Conservation (phyloP, 1,284 basidiomycete species). For the Microbotryomycetes sp. region DNA sequence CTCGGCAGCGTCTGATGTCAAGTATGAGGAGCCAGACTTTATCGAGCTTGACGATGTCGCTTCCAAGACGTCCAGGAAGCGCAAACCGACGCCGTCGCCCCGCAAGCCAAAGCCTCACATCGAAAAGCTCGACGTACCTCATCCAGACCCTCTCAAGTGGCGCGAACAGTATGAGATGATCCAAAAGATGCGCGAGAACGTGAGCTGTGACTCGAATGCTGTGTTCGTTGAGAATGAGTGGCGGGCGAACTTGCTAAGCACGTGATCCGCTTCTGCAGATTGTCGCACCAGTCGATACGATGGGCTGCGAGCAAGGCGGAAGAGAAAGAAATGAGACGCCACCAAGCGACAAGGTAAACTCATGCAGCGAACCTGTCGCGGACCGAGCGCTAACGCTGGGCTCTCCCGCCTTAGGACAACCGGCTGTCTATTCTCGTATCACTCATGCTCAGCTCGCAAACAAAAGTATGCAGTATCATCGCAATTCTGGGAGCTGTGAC, state of each 20-base stretch:
- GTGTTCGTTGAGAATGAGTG: too few species aligned
- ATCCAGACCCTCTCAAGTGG: slow-evolving; percentile 68
- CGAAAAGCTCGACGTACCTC: slow-evolving; percentile 56
- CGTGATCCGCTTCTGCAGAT: slow-evolving; percentile 39
- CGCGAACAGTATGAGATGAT: slow-evolving; percentile 66
- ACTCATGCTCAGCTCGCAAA: slow-evolving; percentile 91
- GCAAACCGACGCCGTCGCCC: slow-evolving; percentile 2
- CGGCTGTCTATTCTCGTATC: slow-evolving; percentile 81
- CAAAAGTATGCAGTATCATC: slow-evolving; percentile 58
- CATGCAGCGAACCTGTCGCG: neutral
- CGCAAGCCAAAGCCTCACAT: slow-evolving; percentile 49
- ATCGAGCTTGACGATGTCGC: neutral
- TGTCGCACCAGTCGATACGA: slow-evolving; percentile 79
- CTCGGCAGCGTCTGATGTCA: neutral
- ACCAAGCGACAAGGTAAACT: slow-evolving; percentile 56
- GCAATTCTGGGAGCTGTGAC: slow-evolving; percentile 37
- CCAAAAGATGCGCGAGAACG: slow-evolving; percentile 60
- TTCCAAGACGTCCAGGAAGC: neutral
- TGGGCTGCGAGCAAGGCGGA: slow-evolving; percentile 73
- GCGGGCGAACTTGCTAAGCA: neutral
- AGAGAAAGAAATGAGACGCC: slow-evolving; percentile 44
- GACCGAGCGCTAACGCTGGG: neutral
- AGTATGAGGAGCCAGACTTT: neutral
- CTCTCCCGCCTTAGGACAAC: slow-evolving; percentile 50
- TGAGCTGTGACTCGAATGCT: neutral